These are phyloP conservation scores for Porcisia hertigi DNA, from an alignment of 208 protist genomes.

Conservation along the genomic window DNA sequence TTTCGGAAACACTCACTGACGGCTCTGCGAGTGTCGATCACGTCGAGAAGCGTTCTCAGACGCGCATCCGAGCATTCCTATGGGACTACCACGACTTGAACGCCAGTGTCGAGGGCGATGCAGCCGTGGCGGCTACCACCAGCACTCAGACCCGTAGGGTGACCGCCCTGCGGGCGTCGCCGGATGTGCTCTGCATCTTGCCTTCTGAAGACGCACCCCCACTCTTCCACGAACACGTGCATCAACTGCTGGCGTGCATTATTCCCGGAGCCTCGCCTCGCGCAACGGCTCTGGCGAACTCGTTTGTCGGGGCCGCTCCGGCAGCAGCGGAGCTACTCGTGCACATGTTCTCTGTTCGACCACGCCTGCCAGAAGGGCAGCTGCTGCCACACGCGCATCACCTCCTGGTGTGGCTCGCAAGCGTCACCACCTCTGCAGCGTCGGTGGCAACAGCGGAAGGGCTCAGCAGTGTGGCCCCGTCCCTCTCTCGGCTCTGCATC, in stretches of 20 bases:
- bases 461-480: not conserved
- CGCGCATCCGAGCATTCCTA: not conserved
- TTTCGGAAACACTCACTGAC: not conserved
- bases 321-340: conserved; percentile 18
- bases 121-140: not conserved
- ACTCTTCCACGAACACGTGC: conserved; percentile 14
- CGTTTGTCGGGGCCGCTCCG: not conserved
- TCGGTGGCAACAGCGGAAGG: not conserved
- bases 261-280: conserved; percentile 8
- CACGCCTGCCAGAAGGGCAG: conserved; percentile 22
- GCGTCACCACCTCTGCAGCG: not conserved
- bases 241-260: conserved; percentile 1
- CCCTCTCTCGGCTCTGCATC: conserved; percentile 5
- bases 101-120: not conserved
- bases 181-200: conserved; percentile 3
- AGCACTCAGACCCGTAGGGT: not conserved
- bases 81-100: not conserved
- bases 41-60: not conserved
- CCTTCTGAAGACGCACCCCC: conserved; percentile 13
- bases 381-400: conserved; percentile 28
- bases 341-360: conserved; percentile 18
- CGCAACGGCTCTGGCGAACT: not conserved
- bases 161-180: conserved; percentile 10
- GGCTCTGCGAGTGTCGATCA: not conserved
- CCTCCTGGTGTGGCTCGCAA: conserved; percentile 25